Evolutionary conservation across 768 basidiomycete species (phyloP), one percentile per base, ranked within the genome.

Genomic region (Calocybe indica): DNA sequence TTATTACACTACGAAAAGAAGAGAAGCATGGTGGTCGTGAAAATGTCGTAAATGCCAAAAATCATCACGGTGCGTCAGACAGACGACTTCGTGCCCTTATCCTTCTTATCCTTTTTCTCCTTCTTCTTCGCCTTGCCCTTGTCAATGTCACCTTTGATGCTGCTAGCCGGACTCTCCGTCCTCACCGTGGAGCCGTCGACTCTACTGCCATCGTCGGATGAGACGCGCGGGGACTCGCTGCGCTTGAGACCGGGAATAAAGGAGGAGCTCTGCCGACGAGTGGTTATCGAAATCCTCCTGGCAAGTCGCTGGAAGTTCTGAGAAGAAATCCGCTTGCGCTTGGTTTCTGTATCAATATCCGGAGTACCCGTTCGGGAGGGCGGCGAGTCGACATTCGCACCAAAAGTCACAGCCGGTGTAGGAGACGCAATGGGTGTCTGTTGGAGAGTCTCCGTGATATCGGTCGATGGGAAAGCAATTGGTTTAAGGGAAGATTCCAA

Each of bases 241-340:
- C 78, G 75, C 59, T 75, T 80, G 50, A 83, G 63, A n/a, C 74
- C 74, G 43, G 79, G 75, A 33, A 76, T 67, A 28, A 79, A 75
- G 12, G 76, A 70, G 7, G 73, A 76, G 34, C 75, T 77, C 52
- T 78, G 76, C 28, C 82, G 76, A 40, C 77, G 74, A 0, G 82
- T 76, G 29, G 71, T 76, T 38, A 87, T 63, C 7, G 88, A 89
- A 47, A 92, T 83, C 52, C 80, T 73, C 50, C 87, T 72, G 11
- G 88, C 89, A 34, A 92, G 60, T 12, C 87, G 77, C 61, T 89
- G 87, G 72, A 92, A 88, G 58, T 91, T 91, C 61, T 92, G 89
- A 28, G 87, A 85, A 7, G 87, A 83, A 49, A 87, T 88, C 13
- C 87, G 78, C 60, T 85, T 88, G 51, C 88, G 74, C 69, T 88